phyloP scores from a whole-genome alignment of 148 eudicot species.

The Talinum fruticosum region DNA sequence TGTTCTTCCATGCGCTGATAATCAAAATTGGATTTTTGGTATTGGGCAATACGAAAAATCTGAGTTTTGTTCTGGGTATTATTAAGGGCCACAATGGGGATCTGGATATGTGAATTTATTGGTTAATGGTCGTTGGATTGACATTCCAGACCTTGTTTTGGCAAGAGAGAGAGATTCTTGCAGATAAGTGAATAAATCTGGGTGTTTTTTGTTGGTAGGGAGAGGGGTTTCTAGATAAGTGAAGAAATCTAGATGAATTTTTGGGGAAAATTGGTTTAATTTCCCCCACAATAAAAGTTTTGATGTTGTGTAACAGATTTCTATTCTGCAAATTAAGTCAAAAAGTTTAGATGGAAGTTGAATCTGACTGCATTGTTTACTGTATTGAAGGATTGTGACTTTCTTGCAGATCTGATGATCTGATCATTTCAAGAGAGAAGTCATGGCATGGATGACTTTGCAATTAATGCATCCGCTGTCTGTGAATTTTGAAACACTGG shows the following conservation, averaged over 20 bases:
- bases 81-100: constrained; percentile 3
- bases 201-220: no score
- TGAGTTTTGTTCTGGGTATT: constrained; percentile 14
- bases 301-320: constrained; percentile 10
- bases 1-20: not conserved
- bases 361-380: constrained; percentile 8
- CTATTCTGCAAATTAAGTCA: constrained; percentile 4
- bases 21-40: constrained; percentile 31
- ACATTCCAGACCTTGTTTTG: constrained; percentile 5
- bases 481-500: constrained; percentile 15
- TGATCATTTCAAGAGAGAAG: constrained; percentile 17
- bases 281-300: constrained; percentile 4
- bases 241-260: not conserved
- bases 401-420: constrained; percentile 38
- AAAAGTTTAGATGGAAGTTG: not conserved
- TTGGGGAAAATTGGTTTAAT: constrained; percentile 1
- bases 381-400: constrained; percentile 19
- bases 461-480: constrained; percentile 27
- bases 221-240: not conserved
- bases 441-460: constrained; percentile 32
- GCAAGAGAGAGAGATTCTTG: not conserved
- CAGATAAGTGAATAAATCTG: not conserved
- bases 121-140: constrained; percentile 17
- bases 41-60: constrained; percentile 24
- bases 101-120: constrained; percentile 11